phyloP scores from a whole-genome alignment of 306 rosid genomes.

The Erythrophleum fordii region DNA sequence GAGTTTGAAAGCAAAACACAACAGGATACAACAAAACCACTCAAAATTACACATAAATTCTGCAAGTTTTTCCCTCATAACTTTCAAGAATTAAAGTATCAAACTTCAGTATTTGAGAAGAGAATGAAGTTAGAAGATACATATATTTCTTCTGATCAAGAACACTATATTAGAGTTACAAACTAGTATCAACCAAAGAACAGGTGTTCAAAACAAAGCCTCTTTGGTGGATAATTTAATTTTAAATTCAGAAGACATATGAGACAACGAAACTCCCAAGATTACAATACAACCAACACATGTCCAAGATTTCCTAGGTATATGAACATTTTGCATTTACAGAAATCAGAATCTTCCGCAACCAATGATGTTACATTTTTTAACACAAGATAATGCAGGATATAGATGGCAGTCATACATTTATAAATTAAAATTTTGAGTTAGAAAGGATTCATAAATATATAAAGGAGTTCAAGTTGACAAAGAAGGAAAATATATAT shows the following conservation, averaged over 20 bases:
- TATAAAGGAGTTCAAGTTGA: neutral
- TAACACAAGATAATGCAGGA: neutral
- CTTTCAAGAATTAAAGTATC: neutral
- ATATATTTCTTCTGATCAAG: neutral
- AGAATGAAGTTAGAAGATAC: neutral
- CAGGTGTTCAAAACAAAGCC: slow-evolving; percentile 1
- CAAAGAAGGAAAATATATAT: neutral
- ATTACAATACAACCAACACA: neutral
- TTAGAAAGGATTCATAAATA: neutral
- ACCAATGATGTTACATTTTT: neutral
- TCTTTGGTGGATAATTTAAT: neutral
- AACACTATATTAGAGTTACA: neutral
- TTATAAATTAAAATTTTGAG: neutral
- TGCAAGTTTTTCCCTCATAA: slow-evolving; percentile 1
- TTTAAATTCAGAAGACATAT: neutral
- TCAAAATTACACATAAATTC: slow-evolving; percentile 6
- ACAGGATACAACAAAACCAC: neutral
- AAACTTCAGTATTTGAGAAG: neutral
- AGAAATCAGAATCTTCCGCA: slow-evolving; percentile 11
- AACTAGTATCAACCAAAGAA: slow-evolving; percentile 16
- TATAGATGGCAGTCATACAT: slow-evolving; percentile 15
- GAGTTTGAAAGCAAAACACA: neutral
- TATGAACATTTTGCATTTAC: slow-evolving; percentile 6
- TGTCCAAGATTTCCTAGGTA: neutral
- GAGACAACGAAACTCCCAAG: neutral